Base-by-base conservation (phyloP, 2,329 filamentous ascomycete species). In the Alternaria sp. region DNA sequence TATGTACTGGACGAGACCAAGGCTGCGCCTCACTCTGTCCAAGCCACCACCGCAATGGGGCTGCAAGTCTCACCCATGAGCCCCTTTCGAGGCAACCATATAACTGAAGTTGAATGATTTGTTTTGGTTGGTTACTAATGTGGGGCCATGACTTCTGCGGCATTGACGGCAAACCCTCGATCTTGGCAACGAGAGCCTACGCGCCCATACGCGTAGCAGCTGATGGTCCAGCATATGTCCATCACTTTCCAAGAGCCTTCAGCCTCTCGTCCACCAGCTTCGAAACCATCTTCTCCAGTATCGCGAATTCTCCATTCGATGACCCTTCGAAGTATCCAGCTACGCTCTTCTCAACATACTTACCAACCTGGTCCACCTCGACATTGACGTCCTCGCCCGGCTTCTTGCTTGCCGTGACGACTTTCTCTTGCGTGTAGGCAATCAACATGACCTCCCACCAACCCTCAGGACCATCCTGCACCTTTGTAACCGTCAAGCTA, bases 361-460 rank as follows among this genome's bases (percentile, higher is more conserved):
- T 95, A 55, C 89, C 89, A 6, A 91, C 88, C 84, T 97, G 93
- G 78, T 97, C 94, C 57, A 97, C 95, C 84, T 97, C 94, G 36
- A 97, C 88, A 76, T 97, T 97, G 65, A 97, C 92, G 54, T 89
- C 87, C 6, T 97, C 93, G 3, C 94, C 93, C 28, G 86, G 82
- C 80, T 87, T 85, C 87, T 97, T 97, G 56, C 83, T 84, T 3
- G 92, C 92, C 67, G 93, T 89, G 15, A 97, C 91, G 15, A 99
- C 90, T 80, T 92, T 92, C 81, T 95, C 93, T 83, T 98, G 96
- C 11, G 96, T 97, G 81, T 99, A 99, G 9, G 92, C 88, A 79
- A 99, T 97, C 65, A 99, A 85, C 96, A 99, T 99, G 54, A 99
- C 91, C 86, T 98, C 96, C 83, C 87, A 91, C 88, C 90, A 97